Conservation (phyloP, 192 early-diverging fungal genomes). For the Rhizoclosmatium globosum region DNA sequence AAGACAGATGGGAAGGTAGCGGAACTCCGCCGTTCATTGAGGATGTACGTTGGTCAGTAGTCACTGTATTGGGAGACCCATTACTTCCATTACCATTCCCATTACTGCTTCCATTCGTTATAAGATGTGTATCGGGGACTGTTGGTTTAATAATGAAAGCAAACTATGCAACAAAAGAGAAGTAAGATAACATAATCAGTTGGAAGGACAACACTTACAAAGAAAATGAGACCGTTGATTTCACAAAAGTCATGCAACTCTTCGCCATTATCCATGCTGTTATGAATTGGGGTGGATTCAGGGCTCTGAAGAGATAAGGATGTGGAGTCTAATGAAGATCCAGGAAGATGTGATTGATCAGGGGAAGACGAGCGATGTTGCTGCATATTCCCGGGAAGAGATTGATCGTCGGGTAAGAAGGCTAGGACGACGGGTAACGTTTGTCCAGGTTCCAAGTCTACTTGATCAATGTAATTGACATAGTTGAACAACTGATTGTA, state of each 20-base stretch:
- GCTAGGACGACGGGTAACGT: slow-evolving; percentile 80
- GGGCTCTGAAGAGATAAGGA: slow-evolving; percentile 25
- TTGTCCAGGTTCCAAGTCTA: slow-evolving; percentile 71
- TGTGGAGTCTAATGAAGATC: slow-evolving; percentile 21
- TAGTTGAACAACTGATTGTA: slow-evolving; percentile 96
- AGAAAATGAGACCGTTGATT: slow-evolving; percentile 84
- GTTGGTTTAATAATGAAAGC: too few relatives aligned
- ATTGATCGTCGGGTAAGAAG: slow-evolving; percentile 71
- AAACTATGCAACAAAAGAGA: too few relatives aligned
- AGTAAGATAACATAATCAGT: background rate
- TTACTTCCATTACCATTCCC: too few relatives aligned
- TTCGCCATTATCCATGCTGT: slow-evolving; percentile 57
- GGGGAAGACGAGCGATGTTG: slow-evolving; percentile 3
- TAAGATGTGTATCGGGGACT: too few relatives aligned
- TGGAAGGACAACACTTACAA: slow-evolving; percentile 71
- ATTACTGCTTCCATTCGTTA: background rate
- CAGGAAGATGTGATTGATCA: slow-evolving; percentile 15
- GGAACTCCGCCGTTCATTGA: background rate
- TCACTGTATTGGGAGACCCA: too few relatives aligned
- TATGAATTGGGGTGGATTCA: slow-evolving; percentile 4
- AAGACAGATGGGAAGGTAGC: background rate
- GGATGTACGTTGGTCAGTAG: too few relatives aligned
- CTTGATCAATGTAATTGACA: slow-evolving; percentile 79
- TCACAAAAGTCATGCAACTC: slow-evolving; percentile 75
- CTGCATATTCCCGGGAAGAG: background rate